These are phyloP conservation scores for Starmerella cellae DNA, from an alignment of 805 yeast species.

Conservation along the genomic window DNA sequence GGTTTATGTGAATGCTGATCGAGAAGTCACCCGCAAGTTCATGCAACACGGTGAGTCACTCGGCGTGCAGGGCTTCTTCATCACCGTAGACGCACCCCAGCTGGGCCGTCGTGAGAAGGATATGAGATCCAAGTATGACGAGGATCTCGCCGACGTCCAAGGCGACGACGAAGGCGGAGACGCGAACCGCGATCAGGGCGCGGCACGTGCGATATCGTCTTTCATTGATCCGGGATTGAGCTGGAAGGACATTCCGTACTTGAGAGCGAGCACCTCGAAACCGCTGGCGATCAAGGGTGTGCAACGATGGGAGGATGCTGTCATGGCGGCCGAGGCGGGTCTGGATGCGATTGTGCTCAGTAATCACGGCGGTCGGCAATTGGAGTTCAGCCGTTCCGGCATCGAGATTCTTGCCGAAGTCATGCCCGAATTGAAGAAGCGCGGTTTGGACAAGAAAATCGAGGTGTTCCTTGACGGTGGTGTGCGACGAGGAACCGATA, in stretches of 20 bases:
- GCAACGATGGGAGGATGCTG: conserved; percentile 69
- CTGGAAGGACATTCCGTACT: conserved; percentile 20
- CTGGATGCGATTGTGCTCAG: conserved; percentile 69
- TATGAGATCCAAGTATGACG: conserved; percentile 50
- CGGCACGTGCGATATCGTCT: conserved; percentile 73
- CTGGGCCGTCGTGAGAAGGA: conserved; percentile 87
- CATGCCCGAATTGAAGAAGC: conserved; percentile 33
- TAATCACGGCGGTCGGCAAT: conserved; percentile 83
- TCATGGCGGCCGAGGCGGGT: conserved; percentile 59
- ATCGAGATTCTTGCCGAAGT: conserved; percentile 58
- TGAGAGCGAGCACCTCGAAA: conserved; percentile 7
- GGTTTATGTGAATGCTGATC: conserved; percentile 67
- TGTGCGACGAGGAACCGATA: conserved; percentile 60
- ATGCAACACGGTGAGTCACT: conserved; percentile 59
- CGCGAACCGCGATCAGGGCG: conserved; percentile 59
- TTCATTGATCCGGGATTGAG: conserved; percentile 55
- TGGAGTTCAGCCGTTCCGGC: conserved; percentile 71
- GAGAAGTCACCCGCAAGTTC: conserved; percentile 46
- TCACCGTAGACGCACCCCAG: conserved; percentile 79
- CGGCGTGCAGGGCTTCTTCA: conserved; percentile 70
- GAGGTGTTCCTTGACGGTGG: conserved; percentile 70
- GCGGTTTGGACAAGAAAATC: conserved; percentile 32
- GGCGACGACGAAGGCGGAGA: conserved; percentile 27
- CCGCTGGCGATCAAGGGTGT: conserved; percentile 61
- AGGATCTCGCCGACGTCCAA: conserved; percentile 36